Evolutionary conservation across 129 eudicot genomes (phyloP).

Genomic region (Lonicera japonica): DNA sequence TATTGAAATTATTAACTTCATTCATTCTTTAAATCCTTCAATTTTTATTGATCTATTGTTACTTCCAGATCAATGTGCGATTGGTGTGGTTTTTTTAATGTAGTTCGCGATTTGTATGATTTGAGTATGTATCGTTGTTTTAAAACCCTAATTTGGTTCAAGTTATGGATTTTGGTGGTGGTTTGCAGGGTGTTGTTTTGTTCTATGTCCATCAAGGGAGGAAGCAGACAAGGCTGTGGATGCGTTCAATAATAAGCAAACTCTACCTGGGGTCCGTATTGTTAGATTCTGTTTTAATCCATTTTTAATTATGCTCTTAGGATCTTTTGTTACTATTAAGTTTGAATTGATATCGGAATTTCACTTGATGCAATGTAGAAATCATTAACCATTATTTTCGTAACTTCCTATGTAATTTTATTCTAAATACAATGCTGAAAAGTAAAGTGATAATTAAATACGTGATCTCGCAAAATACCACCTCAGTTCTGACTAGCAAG

Average conservation of each 20-base stretch:
- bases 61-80: no score
- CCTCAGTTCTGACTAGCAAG: no score
- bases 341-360: neutral
- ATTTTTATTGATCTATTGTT: no score
- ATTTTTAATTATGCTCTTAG: no score
- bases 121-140: constrained; percentile 2
- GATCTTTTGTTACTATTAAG: neutral
- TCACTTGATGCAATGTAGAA: neutral
- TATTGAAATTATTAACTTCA: no score
- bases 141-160: constrained; percentile 36
- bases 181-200: constrained; percentile 81
- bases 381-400: no score
- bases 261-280: constrained; percentile 80
- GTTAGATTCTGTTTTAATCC: constrained; percentile 15
- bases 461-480: no score
- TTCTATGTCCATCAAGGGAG: constrained; percentile 83
- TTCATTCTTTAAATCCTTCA: constrained; percentile 1
- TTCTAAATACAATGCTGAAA: no score
- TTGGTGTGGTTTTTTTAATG: no score
- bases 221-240: constrained; percentile 94
- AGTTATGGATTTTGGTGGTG: no score
- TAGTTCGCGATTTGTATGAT: neutral
- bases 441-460: no score
- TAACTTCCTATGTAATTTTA: no score
- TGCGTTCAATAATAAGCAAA: constrained; percentile 80